phyloP scores from a whole-genome alignment of 2,329 filamentous ascomycete species.

The Didymella keratinophila region DNA sequence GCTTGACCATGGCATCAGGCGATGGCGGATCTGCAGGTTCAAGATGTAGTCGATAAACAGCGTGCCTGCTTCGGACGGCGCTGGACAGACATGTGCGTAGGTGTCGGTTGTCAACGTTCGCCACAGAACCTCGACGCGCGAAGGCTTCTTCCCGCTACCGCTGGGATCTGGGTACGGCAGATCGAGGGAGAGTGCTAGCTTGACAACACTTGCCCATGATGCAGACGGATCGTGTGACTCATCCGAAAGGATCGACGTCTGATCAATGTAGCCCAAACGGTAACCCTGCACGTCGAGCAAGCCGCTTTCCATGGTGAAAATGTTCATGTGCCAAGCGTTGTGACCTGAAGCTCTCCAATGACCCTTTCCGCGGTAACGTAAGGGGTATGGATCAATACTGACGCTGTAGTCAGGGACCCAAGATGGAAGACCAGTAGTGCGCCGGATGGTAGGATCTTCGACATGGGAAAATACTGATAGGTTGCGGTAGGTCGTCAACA shows the following conservation, averaged over 20 bases:
- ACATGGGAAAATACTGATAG: background rate
- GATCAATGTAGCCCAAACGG: background rate
- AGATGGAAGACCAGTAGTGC: conserved; percentile 29
- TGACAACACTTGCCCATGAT: background rate
- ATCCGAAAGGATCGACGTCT: background rate
- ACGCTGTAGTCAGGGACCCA: conserved; percentile 42
- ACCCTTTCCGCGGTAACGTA: conserved; percentile 27
- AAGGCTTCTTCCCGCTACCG: conserved; percentile 12
- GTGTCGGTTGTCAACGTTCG: conserved; percentile 36
- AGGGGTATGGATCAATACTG: conserved; percentile 33
- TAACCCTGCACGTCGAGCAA: background rate
- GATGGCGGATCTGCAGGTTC: conserved; percentile 39
- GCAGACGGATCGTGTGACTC: background rate
- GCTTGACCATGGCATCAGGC: conserved; percentile 39
- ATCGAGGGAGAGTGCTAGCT: background rate
- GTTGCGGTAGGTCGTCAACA: background rate
- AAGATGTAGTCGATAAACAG: conserved; percentile 40
- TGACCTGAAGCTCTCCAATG: background rate
- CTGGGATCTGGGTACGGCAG: background rate
- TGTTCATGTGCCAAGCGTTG: background rate
- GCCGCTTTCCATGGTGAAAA: background rate
- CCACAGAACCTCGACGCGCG: conserved; percentile 37
- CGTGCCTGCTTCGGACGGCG: conserved; percentile 18
- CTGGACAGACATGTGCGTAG: conserved; percentile 29
- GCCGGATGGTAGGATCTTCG: conserved; percentile 29